Evolutionary conservation across 2,329 filamentous ascomycete species (phyloP).

Genomic region (Harringtonia aguacate): DNA sequence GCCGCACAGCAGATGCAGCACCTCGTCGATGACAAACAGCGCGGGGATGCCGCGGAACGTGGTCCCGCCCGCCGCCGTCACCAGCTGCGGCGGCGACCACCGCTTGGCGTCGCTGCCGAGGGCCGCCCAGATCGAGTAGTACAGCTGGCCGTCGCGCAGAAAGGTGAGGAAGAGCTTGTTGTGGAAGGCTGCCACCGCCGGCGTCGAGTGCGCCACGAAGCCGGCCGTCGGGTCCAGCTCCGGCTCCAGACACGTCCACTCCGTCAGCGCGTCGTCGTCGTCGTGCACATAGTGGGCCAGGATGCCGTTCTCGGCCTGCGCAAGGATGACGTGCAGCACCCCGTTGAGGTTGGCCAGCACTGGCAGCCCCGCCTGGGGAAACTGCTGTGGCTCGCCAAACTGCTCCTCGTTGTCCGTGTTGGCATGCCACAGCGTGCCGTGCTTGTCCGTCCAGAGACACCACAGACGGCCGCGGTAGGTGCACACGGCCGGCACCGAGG

Average conservation of each 20-base stretch:
- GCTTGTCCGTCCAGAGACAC: conserved; percentile 23
- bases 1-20: conserved; percentile 21
- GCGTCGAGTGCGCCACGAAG: conserved; percentile 15
- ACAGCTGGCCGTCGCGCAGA: conserved; percentile 17
- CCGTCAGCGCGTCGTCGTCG: conserved; percentile 14
- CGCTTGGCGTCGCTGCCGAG: conserved; percentile 11
- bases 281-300: conserved; percentile 22
- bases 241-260: conserved; percentile 15
- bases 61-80: neutral
- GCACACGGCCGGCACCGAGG: conserved; percentile 21
- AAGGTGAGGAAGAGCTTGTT: conserved; percentile 23
- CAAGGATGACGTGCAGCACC: conserved; percentile 21
- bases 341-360: conserved; percentile 23
- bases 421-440: conserved; percentile 21
- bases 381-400: conserved; percentile 17
- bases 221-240: conserved; percentile 13
- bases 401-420: conserved; percentile 12
- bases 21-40: conserved; percentile 20
- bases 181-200: conserved; percentile 22
- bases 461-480: conserved; percentile 24
- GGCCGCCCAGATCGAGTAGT: conserved; percentile 16
- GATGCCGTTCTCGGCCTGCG: conserved; percentile 15
- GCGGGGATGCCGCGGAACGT: conserved; percentile 22
- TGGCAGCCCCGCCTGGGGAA: conserved; percentile 20
- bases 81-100: conserved; percentile 12